These are phyloP conservation scores for Senna tora DNA, from an alignment of 306 rosid genomes.

Conservation along the genomic window DNA sequence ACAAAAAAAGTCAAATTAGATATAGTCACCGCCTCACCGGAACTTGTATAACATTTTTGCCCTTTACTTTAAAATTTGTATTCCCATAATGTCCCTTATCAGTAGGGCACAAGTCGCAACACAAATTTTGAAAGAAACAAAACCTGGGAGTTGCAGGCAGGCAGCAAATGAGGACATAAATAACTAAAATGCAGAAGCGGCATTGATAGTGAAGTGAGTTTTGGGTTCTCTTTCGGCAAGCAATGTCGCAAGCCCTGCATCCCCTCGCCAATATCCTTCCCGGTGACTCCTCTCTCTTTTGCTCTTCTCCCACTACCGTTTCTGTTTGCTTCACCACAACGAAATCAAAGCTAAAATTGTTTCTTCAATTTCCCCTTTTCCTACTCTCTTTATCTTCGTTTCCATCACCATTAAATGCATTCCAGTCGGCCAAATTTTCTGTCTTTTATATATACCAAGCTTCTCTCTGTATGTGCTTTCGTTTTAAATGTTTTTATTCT, in stretches of 20 bases:
- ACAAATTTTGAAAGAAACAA: not conserved
- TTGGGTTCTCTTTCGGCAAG: not conserved
- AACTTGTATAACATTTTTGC: not conserved
- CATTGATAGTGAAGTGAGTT: not conserved
- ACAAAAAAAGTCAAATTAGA: no score
- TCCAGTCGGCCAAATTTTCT: not conserved
- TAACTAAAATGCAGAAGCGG: not conserved
- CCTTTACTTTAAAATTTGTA: not conserved
- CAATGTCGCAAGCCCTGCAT: constrained; percentile 9
- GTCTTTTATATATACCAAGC: not conserved
- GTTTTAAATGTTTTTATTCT: not conserved
- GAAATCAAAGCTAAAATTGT: not conserved
- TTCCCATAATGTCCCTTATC: constrained; percentile 18
- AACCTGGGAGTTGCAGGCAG: not conserved
- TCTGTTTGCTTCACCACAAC: not conserved
- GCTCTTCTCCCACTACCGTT: not conserved
- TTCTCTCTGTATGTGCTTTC: not conserved
- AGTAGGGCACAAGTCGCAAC: not conserved
- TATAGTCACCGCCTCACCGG: not conserved
- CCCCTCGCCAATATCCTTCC: not conserved
- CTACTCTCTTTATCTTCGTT: not conserved
- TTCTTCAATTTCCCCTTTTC: not conserved
- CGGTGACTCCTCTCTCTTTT: not conserved
- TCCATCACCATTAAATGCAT: not conserved
- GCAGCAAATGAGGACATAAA: not conserved